Base-by-base conservation (phyloP, 164 flowering plant species). In the Warburgia ugandensis region DNA sequence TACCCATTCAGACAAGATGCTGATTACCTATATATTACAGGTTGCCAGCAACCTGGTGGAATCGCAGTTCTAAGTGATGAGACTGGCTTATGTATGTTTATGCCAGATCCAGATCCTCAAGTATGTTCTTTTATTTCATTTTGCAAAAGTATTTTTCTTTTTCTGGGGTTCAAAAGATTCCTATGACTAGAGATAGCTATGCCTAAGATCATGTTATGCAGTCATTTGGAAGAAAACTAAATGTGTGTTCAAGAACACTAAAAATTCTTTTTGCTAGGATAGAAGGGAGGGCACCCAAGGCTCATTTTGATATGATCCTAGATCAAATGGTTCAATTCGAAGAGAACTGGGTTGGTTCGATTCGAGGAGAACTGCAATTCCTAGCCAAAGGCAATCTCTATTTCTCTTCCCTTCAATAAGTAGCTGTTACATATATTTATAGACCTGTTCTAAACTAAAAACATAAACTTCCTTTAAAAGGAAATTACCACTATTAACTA, bases 21-120 rank as follows among this genome's bases (percentile, higher is more conserved):
- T 25, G 84, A 88, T 65, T 88, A 80, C 62, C 64, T 70, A 12
- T 92, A 81, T 50, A 67, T 88, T 29, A 92, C 96, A 50, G 98
- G 98, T 23, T 92, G 98, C 70, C 88, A 78, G 52, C 98, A 92
- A 66, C 98, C 98, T 56, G 98, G 94, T 67, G 95, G 96, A 5
- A 35, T 92, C 58, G 98, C 98, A 6, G 91, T 85, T 56, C 52
- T 92, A 31, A 74, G 96, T 56, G 80, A 77, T 54, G 86, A 85
- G 1, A 69, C 66, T 72, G 98, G 98, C 55, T 73, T 92, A 56
- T 92, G 95, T 79, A 92, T 92, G 96, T 92, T 92, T 80, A 88
- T 92, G 98, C 95, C 91, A 39, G 91, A 86, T 67, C 41, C 79
- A 20, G 65, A 59, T 45, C 71, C 71, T 60, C 73, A 80, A 29